Conservation (phyloP, 139 green algal species). For the Coelastrella sp. region DNA sequence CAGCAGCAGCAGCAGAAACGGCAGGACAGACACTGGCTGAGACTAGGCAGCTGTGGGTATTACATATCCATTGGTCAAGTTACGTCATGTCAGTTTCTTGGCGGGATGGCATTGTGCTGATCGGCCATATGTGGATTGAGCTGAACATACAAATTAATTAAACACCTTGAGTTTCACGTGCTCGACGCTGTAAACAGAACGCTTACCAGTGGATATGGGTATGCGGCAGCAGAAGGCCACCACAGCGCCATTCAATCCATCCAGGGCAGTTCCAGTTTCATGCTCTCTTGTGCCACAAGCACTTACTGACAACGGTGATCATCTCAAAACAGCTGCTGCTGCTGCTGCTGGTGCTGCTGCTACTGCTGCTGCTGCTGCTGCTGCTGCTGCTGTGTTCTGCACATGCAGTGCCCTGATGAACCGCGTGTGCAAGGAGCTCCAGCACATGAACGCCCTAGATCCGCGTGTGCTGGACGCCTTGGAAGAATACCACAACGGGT, state of each 20-base stretch:
- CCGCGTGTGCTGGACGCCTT: not conserved
- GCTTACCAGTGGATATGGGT: no score
- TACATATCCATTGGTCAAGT: no score
- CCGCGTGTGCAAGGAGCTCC: slow-evolving; percentile 14
- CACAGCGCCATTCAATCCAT: not conserved
- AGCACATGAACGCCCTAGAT: slow-evolving; percentile 10
- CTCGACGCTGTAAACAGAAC: no score
- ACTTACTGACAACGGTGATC: not conserved
- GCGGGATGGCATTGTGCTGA: no score
- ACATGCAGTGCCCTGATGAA: slow-evolving; percentile 8
- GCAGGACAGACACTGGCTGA: no score
- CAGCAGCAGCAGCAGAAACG: no score
- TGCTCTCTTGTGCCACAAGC: not conserved
- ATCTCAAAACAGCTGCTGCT: not conserved
- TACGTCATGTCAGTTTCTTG: no score
- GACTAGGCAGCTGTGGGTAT: no score
- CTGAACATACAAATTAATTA: no score
- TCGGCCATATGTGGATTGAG: no score
- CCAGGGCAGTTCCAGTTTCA: not conserved
- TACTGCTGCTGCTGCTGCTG: not conserved
- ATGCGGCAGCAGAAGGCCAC: no score
- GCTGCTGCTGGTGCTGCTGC: slow-evolving; percentile 16
- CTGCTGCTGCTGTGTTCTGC: not conserved
- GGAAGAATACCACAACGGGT: slow-evolving; percentile 17
- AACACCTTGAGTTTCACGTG: no score